phyloP scores from a whole-genome alignment of 1,284 basidiomycete species.

The Apiotrichum brassicae region DNA sequence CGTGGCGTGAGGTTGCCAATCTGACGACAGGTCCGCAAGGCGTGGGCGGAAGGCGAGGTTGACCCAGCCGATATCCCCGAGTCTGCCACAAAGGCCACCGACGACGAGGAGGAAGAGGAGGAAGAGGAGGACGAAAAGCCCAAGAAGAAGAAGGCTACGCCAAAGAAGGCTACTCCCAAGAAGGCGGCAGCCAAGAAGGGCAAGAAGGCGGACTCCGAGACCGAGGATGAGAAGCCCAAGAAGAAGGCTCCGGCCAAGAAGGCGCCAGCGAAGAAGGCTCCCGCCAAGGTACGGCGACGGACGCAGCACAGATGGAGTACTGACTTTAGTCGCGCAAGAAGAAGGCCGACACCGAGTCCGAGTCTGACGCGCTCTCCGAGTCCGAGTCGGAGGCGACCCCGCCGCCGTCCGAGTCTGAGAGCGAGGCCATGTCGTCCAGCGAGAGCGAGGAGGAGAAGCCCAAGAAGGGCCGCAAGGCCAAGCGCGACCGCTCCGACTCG shows the following conservation, averaged over 20 bases:
- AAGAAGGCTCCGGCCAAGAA: not conserved
- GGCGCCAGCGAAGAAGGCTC: not conserved
- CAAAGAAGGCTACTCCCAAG: not conserved
- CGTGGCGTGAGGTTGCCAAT: not conserved
- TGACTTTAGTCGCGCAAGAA: conserved; percentile 41
- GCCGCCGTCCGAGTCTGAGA: conserved; percentile 16
- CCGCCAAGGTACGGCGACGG: not conserved
- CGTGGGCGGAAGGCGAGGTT: conserved; percentile 66
- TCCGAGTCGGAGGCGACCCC: conserved; percentile 17
- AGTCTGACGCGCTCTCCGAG: conserved; percentile 6
- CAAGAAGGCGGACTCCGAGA: conserved; percentile 1
- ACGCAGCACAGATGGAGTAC: too few species aligned
- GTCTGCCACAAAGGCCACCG: not conserved
- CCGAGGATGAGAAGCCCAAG: not conserved
- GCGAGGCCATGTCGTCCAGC: not conserved
- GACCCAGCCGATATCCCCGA: conserved; percentile 72
- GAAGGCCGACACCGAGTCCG: conserved; percentile 5
- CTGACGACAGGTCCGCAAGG: conserved; percentile 56
- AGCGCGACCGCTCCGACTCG: not conserved
- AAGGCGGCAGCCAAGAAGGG: not conserved
- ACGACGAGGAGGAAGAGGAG: conserved; percentile 5
- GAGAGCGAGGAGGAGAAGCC: conserved; percentile 1
- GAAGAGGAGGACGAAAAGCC: conserved; percentile 18
- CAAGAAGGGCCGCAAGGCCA: not conserved
- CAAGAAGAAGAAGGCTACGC: conserved; percentile 9